phyloP scores from a whole-genome alignment of 495 filamentous ascomycete genomes.

The Bacidia gigantensis region DNA sequence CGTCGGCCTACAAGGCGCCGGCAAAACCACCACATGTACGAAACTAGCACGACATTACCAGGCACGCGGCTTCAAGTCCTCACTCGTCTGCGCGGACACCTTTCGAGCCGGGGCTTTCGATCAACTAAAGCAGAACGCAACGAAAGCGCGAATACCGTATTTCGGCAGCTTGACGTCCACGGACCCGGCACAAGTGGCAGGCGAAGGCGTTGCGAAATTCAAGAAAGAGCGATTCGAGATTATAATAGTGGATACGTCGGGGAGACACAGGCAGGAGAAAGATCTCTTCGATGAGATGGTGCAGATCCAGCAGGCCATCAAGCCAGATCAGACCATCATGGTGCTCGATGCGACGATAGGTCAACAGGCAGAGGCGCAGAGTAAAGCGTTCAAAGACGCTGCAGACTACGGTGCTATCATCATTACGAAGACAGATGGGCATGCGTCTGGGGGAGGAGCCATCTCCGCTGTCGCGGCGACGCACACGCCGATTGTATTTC shows the following conservation, averaged over 20 bases:
- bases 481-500: conserved; percentile 91
- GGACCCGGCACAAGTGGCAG: conserved; percentile 83
- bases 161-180: conserved; percentile 92
- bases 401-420: conserved; percentile 98
- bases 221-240: conserved; percentile 98
- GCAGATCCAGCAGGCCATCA: conserved; percentile 84
- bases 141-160: conserved; percentile 97
- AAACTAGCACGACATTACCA: conserved; percentile 95
- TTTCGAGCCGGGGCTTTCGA: conserved; percentile 98
- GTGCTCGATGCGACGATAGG: conserved; percentile 94
- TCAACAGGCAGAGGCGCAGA: conserved; percentile 87
- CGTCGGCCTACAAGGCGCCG: conserved; percentile 89
- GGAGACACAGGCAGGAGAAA: conserved; percentile 85
- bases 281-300: conserved; percentile 97
- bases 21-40: conserved; percentile 97
- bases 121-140: conserved; percentile 97
- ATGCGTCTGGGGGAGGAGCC: conserved; percentile 87
- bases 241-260: conserved; percentile 95
- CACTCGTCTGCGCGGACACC: conserved; percentile 94
- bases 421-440: conserved; percentile 96
- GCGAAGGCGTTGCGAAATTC: conserved; percentile 94
- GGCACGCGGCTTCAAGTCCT: conserved; percentile 82
- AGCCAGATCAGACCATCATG: conserved; percentile 95
- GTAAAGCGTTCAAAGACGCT: conserved; percentile 91
- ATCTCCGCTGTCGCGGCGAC: conserved; percentile 98